Evolutionary conservation across 73 alveolate species (phyloP), one percentile per base, ranked within the genome.

Genomic region (Paramecium biaurelia): DNA sequence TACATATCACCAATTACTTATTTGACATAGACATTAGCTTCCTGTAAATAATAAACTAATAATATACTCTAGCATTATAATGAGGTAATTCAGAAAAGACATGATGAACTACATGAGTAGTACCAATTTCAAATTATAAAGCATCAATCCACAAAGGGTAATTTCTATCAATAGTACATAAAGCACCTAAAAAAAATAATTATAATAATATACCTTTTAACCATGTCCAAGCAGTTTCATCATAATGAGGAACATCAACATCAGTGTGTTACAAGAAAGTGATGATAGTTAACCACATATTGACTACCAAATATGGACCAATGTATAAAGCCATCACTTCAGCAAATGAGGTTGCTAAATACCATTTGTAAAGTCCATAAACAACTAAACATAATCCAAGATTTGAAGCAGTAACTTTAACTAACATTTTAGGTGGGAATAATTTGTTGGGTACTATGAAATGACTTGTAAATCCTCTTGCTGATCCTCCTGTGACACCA

Each of bases 401-500:
- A 79, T 70, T 88, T 20, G 90, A 68, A 26, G 72, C 37, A 32
- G 76, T 59, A 2, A 88, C 93, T 57, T 88, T 88, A 4, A 88
- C 21, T 7, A 88, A 57, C 90, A 57, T 88, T 38, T 88, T 82
- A 28, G 85, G 70, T 21, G 93, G 85, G 47, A 88, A 88, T 47
- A 88, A 70, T 24, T 88, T 70, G 47, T 88, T 88, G 32, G 93
- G 93, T 7, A 88, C 93, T 4, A 88, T 88, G 43, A 88, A 88
- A 37, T 88, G 93, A 59, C 93, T 88, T 15, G 92, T 67, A 53
- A 68, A 88, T 26, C 93, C 93, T 88, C 93, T 88, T 14, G 93
- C 93, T 70, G 93, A 79, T 38, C 93, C 93, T 21, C 93, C 93
- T 38, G 90, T 88, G 14, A 82, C 89, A 43, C 93, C 93, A 12